Evolutionary conservation across 345 rosid genomes (phyloP), one percentile per base, ranked within the genome.

Genomic region (Gossypium mustelinum): DNA sequence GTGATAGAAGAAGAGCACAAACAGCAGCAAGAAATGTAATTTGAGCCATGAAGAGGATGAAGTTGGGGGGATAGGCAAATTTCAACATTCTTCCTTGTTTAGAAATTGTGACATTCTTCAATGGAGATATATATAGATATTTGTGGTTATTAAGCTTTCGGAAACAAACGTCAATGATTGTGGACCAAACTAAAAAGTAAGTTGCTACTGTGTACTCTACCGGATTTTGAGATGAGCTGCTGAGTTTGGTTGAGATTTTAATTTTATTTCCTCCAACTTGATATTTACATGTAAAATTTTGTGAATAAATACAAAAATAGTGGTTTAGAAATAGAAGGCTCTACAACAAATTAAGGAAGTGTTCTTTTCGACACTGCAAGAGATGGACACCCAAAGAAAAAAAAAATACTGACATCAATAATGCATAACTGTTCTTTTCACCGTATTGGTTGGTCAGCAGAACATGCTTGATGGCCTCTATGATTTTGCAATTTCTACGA

Each of bases 21-120:
- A 84, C 8, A 22, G 77, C 41, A n/a, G 66, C 69, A 47, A 73
- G 4, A 73, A 83, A 78, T 78, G 76, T 72, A 16, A 16, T 57
- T 16, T 77, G 84, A 66, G 89, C 82, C 88, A 85, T 86, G 74
- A 79, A 66, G 76, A 78, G 45, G 75, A 80, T 10, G 76, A 73
- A 29, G 65, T 41, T 39, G 52, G 68, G 63, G 66, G 6, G 39
- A 17, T 11, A 5, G 47, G 1, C 27, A 47, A 67, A 20, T 6
- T 7, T 62, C 18, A 50, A 50, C 14, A 1, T 9, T 68, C 58
- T 16, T 68, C 55, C 48, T 56, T 68, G 57, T 78, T 83, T 45
- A 41, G 34, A 22, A 70, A 66, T 39, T 59, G 72, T 73, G 73
- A 54, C 72, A 55, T 41, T 75, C 43, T 48, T 6, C 9, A 62